phyloP scores from a whole-genome alignment of 177 flowering plant species.

The Tripterygium wilfordii region DNA sequence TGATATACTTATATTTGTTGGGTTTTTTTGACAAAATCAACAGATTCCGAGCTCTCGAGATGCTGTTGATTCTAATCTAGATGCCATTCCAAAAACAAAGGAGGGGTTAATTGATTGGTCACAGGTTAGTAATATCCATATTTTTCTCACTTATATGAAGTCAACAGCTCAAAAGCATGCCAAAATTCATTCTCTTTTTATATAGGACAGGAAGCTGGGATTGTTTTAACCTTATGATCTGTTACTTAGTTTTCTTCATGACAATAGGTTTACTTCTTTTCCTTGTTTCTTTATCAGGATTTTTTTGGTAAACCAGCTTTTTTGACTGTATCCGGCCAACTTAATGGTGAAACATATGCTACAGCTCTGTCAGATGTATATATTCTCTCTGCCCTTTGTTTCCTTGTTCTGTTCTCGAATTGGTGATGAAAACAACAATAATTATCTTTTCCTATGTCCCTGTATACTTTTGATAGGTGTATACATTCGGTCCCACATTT shows the following conservation, averaged over 20 bases:
- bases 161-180: too few species aligned
- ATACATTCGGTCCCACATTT: conserved; percentile 98
- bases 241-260: too few species aligned
- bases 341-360: conserved; percentile 96
- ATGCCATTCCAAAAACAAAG: conserved; percentile 60
- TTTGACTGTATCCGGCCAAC: conserved; percentile 98
- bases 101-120: conserved; percentile 90
- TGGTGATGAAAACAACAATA: not conserved
- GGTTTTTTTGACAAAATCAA: too few species aligned
- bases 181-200: too few species aligned
- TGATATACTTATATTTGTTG: too few species aligned
- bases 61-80: conserved; percentile 39
- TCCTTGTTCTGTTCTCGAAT: not conserved
- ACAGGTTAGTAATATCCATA: conserved; percentile 39
- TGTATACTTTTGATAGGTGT: conserved; percentile 49
- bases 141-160: conserved; percentile 2
- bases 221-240: too few species aligned
- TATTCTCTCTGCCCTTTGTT: conserved; percentile 10
- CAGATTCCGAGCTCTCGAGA: conserved; percentile 76
- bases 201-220: too few species aligned
- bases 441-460: not conserved
- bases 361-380: conserved; percentile 93
- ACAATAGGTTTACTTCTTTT: too few species aligned
- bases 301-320: conserved; percentile 97
- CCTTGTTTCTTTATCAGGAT: conserved; percentile 47